These are phyloP conservation scores for Parsonsia alboflavescens DNA, from an alignment of 257 asterid species.

Conservation along the genomic window DNA sequence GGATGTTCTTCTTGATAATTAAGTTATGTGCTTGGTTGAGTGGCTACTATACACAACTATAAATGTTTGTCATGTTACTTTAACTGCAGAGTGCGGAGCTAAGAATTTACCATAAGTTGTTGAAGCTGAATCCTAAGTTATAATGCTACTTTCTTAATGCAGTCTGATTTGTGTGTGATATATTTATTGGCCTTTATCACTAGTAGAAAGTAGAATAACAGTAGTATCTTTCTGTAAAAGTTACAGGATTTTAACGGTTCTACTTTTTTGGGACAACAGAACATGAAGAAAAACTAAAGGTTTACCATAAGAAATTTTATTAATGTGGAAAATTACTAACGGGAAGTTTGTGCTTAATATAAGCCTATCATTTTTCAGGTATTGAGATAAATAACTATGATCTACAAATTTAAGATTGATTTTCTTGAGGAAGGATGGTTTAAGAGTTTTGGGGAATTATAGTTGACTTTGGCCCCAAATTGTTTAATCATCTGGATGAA, in stretches of 20 bases:
- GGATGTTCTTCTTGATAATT: not conserved
- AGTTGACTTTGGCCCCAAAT: not conserved
- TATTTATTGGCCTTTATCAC: not conserved
- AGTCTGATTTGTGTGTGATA: not conserved
- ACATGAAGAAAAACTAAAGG: not conserved
- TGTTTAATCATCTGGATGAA: not conserved
- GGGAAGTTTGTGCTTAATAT: not conserved
- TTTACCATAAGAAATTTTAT: not conserved
- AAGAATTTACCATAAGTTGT: not conserved
- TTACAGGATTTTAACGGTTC: not conserved
- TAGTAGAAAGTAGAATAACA: not conserved
- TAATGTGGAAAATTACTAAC: not conserved
- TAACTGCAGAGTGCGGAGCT: not conserved
- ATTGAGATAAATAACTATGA: not conserved
- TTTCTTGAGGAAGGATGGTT: not conserved
- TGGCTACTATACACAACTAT: not conserved
- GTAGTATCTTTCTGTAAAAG: not conserved
- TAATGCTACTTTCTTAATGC: not conserved
- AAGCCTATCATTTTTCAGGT: not conserved
- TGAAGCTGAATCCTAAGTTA: not conserved
- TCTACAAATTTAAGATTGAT: not conserved
- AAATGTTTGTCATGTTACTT: not conserved
- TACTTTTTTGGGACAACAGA: not conserved
- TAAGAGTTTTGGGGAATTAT: not conserved
- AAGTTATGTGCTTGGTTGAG: not conserved